Evolutionary conservation across 1,139 yeast species (phyloP).

Genomic region (Starmera stellimalicola): DNA sequence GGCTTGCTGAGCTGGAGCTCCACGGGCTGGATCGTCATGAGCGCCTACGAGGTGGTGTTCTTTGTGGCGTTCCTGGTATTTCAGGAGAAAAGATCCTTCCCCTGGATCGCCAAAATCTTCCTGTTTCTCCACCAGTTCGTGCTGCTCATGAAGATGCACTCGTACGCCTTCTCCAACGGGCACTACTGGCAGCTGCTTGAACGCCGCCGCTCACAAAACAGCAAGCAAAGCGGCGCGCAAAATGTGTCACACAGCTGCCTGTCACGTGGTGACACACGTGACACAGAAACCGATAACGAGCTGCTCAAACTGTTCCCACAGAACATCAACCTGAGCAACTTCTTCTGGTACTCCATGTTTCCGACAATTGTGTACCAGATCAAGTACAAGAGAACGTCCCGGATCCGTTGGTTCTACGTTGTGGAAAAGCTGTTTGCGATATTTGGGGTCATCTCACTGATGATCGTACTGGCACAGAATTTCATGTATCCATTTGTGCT

Average conservation of each 20-base stretch:
- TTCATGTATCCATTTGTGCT: conserved; percentile 70
- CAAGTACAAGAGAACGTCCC: conserved; percentile 67
- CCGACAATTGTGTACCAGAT: conserved; percentile 85
- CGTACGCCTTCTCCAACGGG: conserved; percentile 83
- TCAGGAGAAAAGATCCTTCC: conserved; percentile 45
- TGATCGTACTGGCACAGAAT: conserved; percentile 77
- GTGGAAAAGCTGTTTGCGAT: conserved; percentile 66
- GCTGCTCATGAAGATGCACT: conserved; percentile 85
- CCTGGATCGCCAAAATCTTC: conserved; percentile 87
- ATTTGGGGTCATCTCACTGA: conserved; percentile 76
- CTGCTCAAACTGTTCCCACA: conserved; percentile 68
- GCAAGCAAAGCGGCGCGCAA: conserved; percentile 39
- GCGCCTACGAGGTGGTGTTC: conserved; percentile 42
- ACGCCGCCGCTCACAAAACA: too few relatives aligned
- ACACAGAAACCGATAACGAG: conserved; percentile 22
- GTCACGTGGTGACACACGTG: conserved; percentile 13
- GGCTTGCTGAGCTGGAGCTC: conserved; percentile 44
- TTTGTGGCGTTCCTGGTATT: conserved; percentile 37
- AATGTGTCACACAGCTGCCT: conserved; percentile 14
- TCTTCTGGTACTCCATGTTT: conserved; percentile 72
- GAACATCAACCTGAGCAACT: conserved; percentile 60
- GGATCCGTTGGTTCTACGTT: conserved; percentile 63
- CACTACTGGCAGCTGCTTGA: conserved; percentile 70
- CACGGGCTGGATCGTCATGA: conserved; percentile 53
- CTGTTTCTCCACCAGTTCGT: conserved; percentile 77